A percentile compares a stretch with the other conserved stretches of the same genome.
Conservation (phyloP, 139 green algal genomes). For the Eudorina sp. region DNA sequence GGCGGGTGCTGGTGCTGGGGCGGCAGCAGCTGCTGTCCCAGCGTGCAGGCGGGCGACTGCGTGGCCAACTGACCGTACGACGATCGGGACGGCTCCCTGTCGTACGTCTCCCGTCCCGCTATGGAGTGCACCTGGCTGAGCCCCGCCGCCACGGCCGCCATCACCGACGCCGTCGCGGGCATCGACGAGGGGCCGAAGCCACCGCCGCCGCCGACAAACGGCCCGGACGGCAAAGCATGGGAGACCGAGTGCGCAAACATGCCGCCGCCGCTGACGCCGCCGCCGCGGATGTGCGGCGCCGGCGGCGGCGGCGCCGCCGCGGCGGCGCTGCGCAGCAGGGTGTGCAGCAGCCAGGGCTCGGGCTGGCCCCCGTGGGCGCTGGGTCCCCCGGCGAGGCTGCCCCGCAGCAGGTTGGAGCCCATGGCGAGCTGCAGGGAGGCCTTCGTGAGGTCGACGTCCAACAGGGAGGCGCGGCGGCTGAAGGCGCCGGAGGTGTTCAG, state of each 20-base stretch:
- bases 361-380: background rate
- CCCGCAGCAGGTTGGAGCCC: background rate
- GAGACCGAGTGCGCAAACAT: background rate
- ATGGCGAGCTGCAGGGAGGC: constrained; percentile 17
- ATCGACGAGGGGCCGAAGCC: background rate
- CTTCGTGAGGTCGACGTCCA: constrained; percentile 6
- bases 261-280: too few relatives aligned
- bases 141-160: background rate
- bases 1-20: background rate
- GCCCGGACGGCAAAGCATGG: background rate
- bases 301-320: background rate
- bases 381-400: background rate
- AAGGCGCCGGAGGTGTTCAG: background rate
- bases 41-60: background rate
- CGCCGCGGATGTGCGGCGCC: background rate
- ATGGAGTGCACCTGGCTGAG: background rate
- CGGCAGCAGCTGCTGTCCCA: background rate
- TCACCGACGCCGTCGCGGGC: background rate
- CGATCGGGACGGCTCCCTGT: background rate
- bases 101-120: background rate
- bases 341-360: constrained; percentile 34
- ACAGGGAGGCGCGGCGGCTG: constrained; percentile 3
- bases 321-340: background rate
- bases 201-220: background rate
- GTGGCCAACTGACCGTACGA: background rate